Conservation (phyloP, 306 rosid genomes). For the Argentina anserina region DNA sequence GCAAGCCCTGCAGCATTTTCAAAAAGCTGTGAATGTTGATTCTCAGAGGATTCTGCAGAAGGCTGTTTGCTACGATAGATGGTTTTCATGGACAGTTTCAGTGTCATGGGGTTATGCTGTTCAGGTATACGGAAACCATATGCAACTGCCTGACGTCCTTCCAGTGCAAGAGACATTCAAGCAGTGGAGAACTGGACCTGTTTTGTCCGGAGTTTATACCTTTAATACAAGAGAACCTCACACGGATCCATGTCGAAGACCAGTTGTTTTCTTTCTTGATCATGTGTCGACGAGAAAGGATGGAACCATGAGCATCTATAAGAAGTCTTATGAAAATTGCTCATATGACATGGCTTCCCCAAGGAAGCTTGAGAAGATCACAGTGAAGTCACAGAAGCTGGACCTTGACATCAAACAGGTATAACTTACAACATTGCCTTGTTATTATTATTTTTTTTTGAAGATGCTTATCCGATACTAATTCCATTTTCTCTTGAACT, state of each 20-base stretch:
- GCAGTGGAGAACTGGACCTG: constrained; percentile 50
- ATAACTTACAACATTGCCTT: background rate
- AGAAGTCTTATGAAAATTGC: constrained; percentile 50
- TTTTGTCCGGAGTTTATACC: constrained; percentile 42
- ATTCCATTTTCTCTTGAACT: constrained; percentile 12
- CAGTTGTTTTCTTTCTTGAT: constrained; percentile 61
- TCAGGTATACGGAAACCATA: constrained; percentile 49
- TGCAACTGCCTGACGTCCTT: constrained; percentile 49
- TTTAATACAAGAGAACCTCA: constrained; percentile 45
- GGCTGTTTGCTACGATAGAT: constrained; percentile 71
- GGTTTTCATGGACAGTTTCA: constrained; percentile 76
- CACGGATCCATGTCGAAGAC: constrained; percentile 59
- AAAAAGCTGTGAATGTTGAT: constrained; percentile 51
- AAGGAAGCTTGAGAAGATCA: constrained; percentile 49
- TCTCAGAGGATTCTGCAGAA: constrained; percentile 74
- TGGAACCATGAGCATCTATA: constrained; percentile 49
- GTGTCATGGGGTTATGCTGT: constrained; percentile 96
- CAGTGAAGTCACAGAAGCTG: constrained; percentile 58
- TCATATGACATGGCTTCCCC: constrained; percentile 43
- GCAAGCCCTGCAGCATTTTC: constrained; percentile 55
- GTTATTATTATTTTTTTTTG: background rate
- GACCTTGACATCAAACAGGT: constrained; percentile 61
- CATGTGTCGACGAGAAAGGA: constrained; percentile 29
- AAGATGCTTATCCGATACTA: background rate
- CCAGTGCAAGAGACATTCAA: constrained; percentile 59